These are phyloP conservation scores for Fusarium ramigenum DNA, from an alignment of 2,329 filamentous ascomycete genomes.

Conservation along the genomic window DNA sequence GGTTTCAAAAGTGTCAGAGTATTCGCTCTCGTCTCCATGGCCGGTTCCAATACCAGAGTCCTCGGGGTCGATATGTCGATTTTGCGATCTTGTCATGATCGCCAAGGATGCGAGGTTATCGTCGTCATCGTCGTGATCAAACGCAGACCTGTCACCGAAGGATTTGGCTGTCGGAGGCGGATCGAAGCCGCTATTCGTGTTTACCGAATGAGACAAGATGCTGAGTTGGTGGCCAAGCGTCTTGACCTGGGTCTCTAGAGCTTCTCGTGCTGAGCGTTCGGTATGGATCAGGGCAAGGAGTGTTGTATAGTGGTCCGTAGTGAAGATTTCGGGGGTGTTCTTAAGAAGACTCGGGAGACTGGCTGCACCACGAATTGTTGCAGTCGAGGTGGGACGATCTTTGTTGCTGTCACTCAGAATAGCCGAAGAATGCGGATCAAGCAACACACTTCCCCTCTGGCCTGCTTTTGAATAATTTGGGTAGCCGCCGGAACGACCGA, in stretches of 20 bases:
- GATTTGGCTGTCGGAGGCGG: slow-evolving; percentile 50
- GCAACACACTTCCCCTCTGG: slow-evolving; percentile 57
- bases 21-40: slow-evolving; percentile 54
- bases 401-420: background rate
- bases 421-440: slow-evolving; percentile 41
- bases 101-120: slow-evolving; percentile 42
- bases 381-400: slow-evolving; percentile 54
- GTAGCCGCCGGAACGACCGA: slow-evolving; percentile 44
- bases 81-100: slow-evolving; percentile 23
- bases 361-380: slow-evolving; percentile 58
- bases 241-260: slow-evolving; percentile 66
- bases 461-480: slow-evolving; percentile 40
- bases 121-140: slow-evolving; percentile 57
- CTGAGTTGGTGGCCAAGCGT: slow-evolving; percentile 62
- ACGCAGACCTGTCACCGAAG: slow-evolving; percentile 51
- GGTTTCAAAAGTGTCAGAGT: slow-evolving; percentile 62
- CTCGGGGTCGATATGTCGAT: slow-evolving; percentile 43
- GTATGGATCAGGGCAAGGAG: slow-evolving; percentile 63
- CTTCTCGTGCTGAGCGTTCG: slow-evolving; percentile 64
- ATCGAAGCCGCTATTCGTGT: slow-evolving; percentile 37
- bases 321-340: slow-evolving; percentile 46
- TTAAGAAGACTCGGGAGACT: slow-evolving; percentile 55
- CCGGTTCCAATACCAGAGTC: slow-evolving; percentile 50
- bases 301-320: slow-evolving; percentile 59
- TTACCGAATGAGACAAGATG: slow-evolving; percentile 53